These are phyloP conservation scores for Lipomyces anomalus DNA, from an alignment of 805 yeast genomes.

Conservation along the genomic window DNA sequence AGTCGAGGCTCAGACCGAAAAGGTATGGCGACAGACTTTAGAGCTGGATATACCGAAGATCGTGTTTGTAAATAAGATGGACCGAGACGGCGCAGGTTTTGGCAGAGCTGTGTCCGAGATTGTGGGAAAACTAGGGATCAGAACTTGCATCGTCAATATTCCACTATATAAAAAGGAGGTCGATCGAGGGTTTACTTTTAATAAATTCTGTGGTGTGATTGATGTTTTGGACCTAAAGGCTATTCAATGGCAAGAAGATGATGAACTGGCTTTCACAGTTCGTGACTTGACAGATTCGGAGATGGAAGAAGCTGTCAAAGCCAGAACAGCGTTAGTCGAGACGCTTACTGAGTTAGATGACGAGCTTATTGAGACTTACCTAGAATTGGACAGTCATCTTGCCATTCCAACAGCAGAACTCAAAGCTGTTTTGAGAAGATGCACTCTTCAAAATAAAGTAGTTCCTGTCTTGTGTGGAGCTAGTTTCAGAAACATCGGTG, in stretches of 20 bases:
- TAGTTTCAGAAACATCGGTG: slow-evolving; percentile 86
- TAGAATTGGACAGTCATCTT: slow-evolving; percentile 59
- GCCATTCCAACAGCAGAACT: slow-evolving; percentile 50
- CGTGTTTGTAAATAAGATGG: slow-evolving; percentile 90
- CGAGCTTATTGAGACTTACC: slow-evolving; percentile 62
- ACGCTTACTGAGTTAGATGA: slow-evolving; percentile 82
- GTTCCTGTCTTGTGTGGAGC: slow-evolving; percentile 91
- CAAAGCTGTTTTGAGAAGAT: slow-evolving; percentile 54
- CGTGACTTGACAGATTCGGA: slow-evolving; percentile 28
- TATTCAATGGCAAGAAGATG: slow-evolving; percentile 41
- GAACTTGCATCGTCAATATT: slow-evolving; percentile 66
- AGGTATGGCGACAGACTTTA: slow-evolving; percentile 88
- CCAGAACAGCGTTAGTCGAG: slow-evolving; percentile 75
- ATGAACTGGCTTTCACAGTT: slow-evolving; percentile 45
- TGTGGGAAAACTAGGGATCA: slow-evolving; percentile 65
- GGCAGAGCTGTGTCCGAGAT: slow-evolving; percentile 84
- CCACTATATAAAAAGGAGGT: slow-evolving; percentile 42
- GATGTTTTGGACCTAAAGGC: slow-evolving; percentile 65
- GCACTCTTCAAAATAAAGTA: slow-evolving; percentile 53
- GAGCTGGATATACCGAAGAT: slow-evolving; percentile 64
- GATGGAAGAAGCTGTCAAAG: slow-evolving; percentile 46
- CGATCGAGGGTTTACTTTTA: slow-evolving; percentile 29
- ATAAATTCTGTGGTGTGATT: slow-evolving; percentile 59
- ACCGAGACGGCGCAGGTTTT: slow-evolving; percentile 91
- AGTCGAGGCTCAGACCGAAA: slow-evolving; percentile 96